These are phyloP conservation scores for Pythium dissimile DNA, from an alignment of 352 stramenopile genomes.

Conservation along the genomic window DNA sequence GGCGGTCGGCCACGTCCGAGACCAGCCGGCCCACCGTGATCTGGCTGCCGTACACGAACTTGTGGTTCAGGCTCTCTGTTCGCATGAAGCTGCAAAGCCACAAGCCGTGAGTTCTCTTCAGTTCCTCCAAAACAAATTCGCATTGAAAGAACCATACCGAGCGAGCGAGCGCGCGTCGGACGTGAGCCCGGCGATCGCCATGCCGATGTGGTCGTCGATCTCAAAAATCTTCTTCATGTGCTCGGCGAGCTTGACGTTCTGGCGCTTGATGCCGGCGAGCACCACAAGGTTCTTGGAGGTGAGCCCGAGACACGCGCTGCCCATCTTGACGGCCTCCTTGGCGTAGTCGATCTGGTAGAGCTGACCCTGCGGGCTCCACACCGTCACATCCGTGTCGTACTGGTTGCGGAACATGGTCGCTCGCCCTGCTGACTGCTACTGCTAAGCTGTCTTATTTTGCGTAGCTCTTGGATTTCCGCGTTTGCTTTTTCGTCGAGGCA, in stretches of 20 bases:
- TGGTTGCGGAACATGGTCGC: conserved; percentile 98
- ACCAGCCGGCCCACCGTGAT: conserved; percentile 95
- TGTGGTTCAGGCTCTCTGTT: conserved; percentile 99
- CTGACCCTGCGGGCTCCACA: conserved; percentile 98
- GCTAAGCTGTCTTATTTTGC: neutral
- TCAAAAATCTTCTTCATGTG: conserved; percentile 99
- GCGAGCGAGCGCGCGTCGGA: conserved; percentile 96
- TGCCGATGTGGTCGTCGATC: conserved; percentile 98
- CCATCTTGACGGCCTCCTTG: conserved; percentile 96
- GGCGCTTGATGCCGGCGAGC: conserved; percentile 84
- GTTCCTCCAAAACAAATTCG: neutral
- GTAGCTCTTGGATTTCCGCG: conserved; percentile 8
- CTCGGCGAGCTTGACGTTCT: conserved; percentile 89
- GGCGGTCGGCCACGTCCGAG: conserved; percentile 96
- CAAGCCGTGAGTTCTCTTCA: neutral
- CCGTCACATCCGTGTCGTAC: conserved; percentile 99
- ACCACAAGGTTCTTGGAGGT: conserved; percentile 94
- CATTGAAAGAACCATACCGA: conserved; percentile 33
- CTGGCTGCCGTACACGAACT: conserved; percentile 97
- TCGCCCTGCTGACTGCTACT: no score
- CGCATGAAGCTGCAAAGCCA: conserved; percentile 84
- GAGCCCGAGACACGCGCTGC: conserved; percentile 95
- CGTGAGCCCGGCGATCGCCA: conserved; percentile 97
- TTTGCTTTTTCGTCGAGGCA: neutral
- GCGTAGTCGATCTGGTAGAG: conserved; percentile 98